Evolutionary conservation across 345 rosid species (phyloP).

Genomic region (Limnanthes douglasii): DNA sequence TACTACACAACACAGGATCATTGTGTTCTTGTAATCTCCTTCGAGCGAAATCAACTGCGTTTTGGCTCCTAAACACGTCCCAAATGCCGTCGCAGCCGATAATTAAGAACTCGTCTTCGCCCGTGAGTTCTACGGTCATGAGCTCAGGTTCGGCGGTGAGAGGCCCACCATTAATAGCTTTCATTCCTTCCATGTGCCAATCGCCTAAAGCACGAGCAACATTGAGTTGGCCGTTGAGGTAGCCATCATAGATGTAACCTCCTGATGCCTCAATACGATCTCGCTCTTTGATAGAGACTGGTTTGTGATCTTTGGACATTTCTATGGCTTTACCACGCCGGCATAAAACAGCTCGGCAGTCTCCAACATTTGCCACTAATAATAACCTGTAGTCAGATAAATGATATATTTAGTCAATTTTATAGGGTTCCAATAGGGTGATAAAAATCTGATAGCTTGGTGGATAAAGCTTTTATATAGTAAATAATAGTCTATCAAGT

Average conservation of each 20-base stretch:
- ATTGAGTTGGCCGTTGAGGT: conserved; percentile 66
- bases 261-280: conserved; percentile 67
- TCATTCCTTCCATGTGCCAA: conserved; percentile 87
- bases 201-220: conserved; percentile 91
- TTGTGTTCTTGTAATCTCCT: conserved; percentile 77
- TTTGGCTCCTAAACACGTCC: conserved; percentile 87
- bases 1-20: conserved; percentile 56
- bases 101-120: conserved; percentile 76
- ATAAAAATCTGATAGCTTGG: too few relatives aligned
- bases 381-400: conserved; percentile 29
- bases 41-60: conserved; percentile 81
- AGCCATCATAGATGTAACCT: conserved; percentile 49
- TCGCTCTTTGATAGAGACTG: conserved; percentile 42
- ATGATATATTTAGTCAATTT: too few relatives aligned
- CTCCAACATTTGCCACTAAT: conserved; percentile 91
- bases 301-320: conserved; percentile 88
- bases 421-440: too few relatives aligned
- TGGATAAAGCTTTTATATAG: too few relatives aligned
- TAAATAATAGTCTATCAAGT: too few relatives aligned
- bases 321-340: conserved; percentile 69
- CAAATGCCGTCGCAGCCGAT: conserved; percentile 85
- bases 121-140: conserved; percentile 29
- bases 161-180: conserved; percentile 51
- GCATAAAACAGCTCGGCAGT: conserved; percentile 73
- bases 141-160: conserved; percentile 83